phyloP scores from a whole-genome alignment of 768 basidiomycete species.

The Mrakia frigida region DNA sequence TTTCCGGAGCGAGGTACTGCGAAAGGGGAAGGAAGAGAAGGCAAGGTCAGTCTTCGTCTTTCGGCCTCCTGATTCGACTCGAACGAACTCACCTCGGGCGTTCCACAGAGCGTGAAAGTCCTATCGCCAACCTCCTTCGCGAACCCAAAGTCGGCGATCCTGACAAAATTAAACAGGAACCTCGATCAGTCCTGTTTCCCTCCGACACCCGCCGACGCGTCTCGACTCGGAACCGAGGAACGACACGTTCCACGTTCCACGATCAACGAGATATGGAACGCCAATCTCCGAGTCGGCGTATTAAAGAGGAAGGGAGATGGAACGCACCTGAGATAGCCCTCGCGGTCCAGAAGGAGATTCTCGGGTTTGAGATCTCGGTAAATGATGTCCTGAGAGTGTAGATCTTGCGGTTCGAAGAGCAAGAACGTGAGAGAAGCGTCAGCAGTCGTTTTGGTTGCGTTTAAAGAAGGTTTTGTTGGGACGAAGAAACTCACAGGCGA shows the following conservation, averaged over 20 bases:
- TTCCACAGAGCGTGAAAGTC: slow-evolving; percentile 89
- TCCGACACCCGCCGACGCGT: too few relatives aligned
- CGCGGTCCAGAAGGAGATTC: slow-evolving; percentile 89
- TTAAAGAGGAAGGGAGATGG: neutral
- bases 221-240: too few relatives aligned
- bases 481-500: slow-evolving; percentile 50
- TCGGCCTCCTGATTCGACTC: too few relatives aligned
- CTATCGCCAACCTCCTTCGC: slow-evolving; percentile 96
- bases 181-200: neutral
- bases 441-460: neutral
- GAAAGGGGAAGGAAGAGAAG: neutral
- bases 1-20: slow-evolving; percentile 89
- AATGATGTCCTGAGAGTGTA: slow-evolving; percentile 94
- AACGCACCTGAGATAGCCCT: slow-evolving; percentile 59
- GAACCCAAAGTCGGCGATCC: slow-evolving; percentile 96
- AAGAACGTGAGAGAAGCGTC: neutral
- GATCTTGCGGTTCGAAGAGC: slow-evolving; percentile 49
- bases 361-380: slow-evolving; percentile 99
- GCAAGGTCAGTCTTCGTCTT: neutral
- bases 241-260: too few relatives aligned
- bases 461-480: neutral
- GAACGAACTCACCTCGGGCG: slow-evolving; percentile 37
- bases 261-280: too few relatives aligned
- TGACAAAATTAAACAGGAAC: slow-evolving; percentile 45
- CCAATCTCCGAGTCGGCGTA: neutral